A percentile compares a stretch with the other conserved stretches of the same genome.
Conservation (phyloP, 495 filamentous ascomycete species). For the Extremus antarcticus region DNA sequence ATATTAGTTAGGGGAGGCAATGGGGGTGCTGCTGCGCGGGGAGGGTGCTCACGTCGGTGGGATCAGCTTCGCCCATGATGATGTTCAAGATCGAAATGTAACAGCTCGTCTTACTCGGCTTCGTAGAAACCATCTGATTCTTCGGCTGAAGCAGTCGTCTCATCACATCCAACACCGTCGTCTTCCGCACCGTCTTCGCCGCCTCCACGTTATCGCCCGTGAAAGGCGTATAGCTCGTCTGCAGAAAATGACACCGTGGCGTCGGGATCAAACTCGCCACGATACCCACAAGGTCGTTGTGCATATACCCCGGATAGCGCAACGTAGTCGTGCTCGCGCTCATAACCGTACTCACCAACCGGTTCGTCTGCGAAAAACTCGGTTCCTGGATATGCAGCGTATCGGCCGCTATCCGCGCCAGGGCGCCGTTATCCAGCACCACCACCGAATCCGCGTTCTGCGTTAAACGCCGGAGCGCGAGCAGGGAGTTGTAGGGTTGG, state of each 20-base stretch:
- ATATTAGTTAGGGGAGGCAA: not conserved
- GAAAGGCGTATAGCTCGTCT: constrained; percentile 96
- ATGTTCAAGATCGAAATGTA: constrained; percentile 99
- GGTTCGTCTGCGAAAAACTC: constrained; percentile 94
- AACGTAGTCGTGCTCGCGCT: constrained; percentile 93
- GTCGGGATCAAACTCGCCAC: constrained; percentile 92
- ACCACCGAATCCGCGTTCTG: constrained; percentile 96
- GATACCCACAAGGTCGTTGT: constrained; percentile 96
- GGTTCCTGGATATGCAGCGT: constrained; percentile 86
- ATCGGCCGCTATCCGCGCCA: constrained; percentile 90
- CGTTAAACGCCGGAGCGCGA: constrained; percentile 80
- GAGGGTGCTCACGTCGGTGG: constrained; percentile 59
- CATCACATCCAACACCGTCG: constrained; percentile 97
- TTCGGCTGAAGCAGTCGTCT: constrained; percentile 89
- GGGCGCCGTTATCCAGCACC: constrained; percentile 91
- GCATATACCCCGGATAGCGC: constrained; percentile 97
- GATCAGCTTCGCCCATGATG: constrained; percentile 95
- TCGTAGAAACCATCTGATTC: constrained; percentile 96
- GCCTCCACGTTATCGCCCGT: constrained; percentile 91
- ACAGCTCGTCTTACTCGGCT: constrained; percentile 90
- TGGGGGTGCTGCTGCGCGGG: no score
- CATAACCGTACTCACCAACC: constrained; percentile 95
- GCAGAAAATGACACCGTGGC: constrained; percentile 91
- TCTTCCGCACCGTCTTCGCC: constrained; percentile 94
- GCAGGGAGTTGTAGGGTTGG: constrained; percentile 93